Percentiles rank a stretch among this genome's conserved stretches.
phyloP scores from a whole-genome alignment of 2,329 filamentous ascomycete species.

The Cryoendolithus antarcticus region DNA sequence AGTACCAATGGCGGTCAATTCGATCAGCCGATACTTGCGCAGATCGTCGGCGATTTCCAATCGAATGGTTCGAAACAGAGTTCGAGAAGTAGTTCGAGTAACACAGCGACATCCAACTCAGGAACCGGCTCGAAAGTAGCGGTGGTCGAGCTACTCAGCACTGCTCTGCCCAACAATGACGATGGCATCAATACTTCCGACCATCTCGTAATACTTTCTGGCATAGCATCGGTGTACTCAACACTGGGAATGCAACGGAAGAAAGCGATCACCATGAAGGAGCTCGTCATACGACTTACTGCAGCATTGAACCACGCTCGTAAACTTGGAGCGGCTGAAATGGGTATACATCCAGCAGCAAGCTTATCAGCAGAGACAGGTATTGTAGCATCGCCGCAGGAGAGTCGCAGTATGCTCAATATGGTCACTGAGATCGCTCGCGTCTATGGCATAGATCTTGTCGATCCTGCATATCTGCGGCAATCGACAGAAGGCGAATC shows the following conservation, averaged over 20 bases:
- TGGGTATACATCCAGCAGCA: conserved; percentile 87
- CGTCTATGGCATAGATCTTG: conserved; percentile 16
- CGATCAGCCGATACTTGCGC: conserved; percentile 42
- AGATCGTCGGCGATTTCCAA: conserved; percentile 18
- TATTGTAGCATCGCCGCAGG: conserved; percentile 10
- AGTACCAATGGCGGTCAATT: conserved; percentile 54
- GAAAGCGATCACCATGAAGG: conserved; percentile 78
- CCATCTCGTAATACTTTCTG: conserved; percentile 61
- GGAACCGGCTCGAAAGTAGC: conserved; percentile 1
- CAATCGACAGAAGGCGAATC: too few relatives aligned
- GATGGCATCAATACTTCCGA: conserved; percentile 25
- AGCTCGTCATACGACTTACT: conserved; percentile 71
- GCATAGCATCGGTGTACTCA: conserved; percentile 76
- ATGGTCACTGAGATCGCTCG: conserved; percentile 14
- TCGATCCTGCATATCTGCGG: background rate
- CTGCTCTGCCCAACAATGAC: conserved; percentile 13
- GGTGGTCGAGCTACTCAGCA: conserved; percentile 13
- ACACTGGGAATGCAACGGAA: conserved; percentile 71
- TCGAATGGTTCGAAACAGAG: conserved; percentile 9
- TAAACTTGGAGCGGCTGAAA: conserved; percentile 87
- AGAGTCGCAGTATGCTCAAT: conserved; percentile 14
- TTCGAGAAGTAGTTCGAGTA: background rate
- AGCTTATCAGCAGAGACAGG: conserved; percentile 61
- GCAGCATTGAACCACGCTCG: conserved; percentile 79
- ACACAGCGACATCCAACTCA: background rate